Percentiles rank a stretch among this genome's conserved stretches.
phyloP scores from a whole-genome alignment of 2,329 filamentous ascomycete genomes.

The Graphium sp. region DNA sequence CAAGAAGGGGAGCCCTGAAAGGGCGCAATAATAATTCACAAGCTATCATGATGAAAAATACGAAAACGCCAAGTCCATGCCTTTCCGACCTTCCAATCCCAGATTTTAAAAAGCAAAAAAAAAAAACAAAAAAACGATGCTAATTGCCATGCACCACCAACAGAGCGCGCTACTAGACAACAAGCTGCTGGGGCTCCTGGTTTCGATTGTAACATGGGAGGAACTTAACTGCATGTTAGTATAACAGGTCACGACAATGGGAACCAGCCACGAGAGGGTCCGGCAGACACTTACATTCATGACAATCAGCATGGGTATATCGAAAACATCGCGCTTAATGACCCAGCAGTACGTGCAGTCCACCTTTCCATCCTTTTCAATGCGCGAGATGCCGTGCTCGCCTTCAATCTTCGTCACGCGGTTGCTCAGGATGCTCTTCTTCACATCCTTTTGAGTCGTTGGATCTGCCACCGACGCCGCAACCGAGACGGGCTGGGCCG shows the following conservation, averaged over 20 bases:
- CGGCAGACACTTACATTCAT: constrained; percentile 64
- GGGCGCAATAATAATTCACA: neutral
- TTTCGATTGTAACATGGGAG: constrained; percentile 42
- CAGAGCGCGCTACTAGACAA: constrained; percentile 21
- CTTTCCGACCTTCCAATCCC: constrained; percentile 1
- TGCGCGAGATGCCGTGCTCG: constrained; percentile 63
- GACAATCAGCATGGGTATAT: constrained; percentile 96
- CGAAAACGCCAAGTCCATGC: constrained; percentile 15
- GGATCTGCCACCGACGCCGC: constrained; percentile 12
- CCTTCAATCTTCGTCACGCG: constrained; percentile 48
- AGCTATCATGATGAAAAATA: too few relatives aligned
- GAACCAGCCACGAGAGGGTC: neutral
- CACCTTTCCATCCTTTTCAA: constrained; percentile 79
- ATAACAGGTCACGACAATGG: neutral
- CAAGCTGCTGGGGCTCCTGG: constrained; percentile 36
- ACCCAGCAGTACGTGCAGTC: constrained; percentile 96
- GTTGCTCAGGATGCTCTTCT: constrained; percentile 35
- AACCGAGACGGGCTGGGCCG: constrained; percentile 9
- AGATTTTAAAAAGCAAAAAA: too few relatives aligned
- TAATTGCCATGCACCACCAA: neutral
- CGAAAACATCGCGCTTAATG: constrained; percentile 90
- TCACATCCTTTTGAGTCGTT: constrained; percentile 26
- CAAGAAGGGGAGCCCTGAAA: too few relatives aligned
- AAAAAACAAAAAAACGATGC: constrained; percentile 4
- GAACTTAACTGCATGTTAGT: constrained; percentile 22